Conservation (phyloP, 179 eudicot species). For the Silene noctiflora region DNA sequence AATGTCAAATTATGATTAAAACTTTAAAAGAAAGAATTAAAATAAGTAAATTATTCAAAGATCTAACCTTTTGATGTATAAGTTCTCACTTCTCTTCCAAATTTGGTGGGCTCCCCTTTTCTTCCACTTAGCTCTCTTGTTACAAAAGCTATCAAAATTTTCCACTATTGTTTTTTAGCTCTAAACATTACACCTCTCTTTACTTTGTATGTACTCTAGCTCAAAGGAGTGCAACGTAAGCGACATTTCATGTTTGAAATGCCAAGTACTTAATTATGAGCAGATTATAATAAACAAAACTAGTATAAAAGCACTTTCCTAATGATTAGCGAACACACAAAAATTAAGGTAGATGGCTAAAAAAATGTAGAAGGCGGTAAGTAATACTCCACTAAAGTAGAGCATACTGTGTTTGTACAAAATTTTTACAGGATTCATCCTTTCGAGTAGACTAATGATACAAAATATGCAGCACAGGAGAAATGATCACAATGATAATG, state of each 20-base stretch:
- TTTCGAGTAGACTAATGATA: neutral
- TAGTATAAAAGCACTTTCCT: conserved; percentile 8
- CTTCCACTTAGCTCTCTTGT: conserved; percentile 38
- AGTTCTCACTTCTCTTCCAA: conserved; percentile 24
- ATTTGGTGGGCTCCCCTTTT: conserved; percentile 34
- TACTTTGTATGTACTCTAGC: conserved; percentile 38
- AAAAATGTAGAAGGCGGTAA: neutral
- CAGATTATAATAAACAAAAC: conserved; percentile 23
- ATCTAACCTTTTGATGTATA: conserved; percentile 13
- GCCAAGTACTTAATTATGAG: conserved; percentile 27
- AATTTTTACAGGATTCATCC: neutral
- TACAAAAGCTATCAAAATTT: conserved; percentile 33
- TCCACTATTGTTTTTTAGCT: conserved; percentile 12
- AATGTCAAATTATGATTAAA: conserved; percentile 26
- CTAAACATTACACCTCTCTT: conserved; percentile 25
- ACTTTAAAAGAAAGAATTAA: neutral
- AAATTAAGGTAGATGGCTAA: neutral
- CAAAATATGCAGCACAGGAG: conserved; percentile 13
- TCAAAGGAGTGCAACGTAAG: conserved; percentile 37
- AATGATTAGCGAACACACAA: neutral
- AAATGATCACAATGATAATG: conserved; percentile 20
- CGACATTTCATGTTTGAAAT: conserved; percentile 25
- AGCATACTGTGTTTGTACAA: neutral
- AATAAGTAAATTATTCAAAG: conserved; percentile 3
- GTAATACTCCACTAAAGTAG: neutral